Conservation (phyloP, 192 early-diverging fungal genomes). For the Entrophospora sp. region DNA sequence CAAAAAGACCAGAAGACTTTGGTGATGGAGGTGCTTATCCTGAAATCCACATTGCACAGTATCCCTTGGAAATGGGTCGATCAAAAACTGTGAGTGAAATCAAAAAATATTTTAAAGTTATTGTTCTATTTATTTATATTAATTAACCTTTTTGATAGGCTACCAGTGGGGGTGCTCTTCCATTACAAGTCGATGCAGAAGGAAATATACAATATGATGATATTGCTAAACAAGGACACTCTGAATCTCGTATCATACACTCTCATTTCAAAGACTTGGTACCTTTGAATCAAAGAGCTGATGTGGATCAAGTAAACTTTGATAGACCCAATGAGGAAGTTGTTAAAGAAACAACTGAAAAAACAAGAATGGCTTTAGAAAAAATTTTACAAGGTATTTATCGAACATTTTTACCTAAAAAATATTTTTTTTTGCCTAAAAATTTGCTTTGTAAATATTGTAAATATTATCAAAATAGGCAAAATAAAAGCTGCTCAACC, state of each 20-base stretch:
- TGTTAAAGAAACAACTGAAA: slow-evolving; percentile 74
- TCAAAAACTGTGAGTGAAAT: slow-evolving; percentile 40
- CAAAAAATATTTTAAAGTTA: slow-evolving; percentile 8
- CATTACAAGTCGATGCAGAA: slow-evolving; percentile 81
- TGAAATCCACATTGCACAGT: slow-evolving; percentile 86
- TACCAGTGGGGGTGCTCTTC: slow-evolving; percentile 53
- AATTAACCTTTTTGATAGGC: slow-evolving; percentile 23
- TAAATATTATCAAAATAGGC: slow-evolving; percentile 27
- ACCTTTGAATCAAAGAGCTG: slow-evolving; percentile 57
- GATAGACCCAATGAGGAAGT: slow-evolving; percentile 71
- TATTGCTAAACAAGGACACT: slow-evolving; percentile 71
- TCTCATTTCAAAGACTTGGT: slow-evolving; percentile 75
- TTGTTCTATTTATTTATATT: slow-evolving; percentile 9
- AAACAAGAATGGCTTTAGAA: slow-evolving; percentile 82
- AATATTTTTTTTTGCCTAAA: too few species aligned
- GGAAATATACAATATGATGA: slow-evolving; percentile 88
- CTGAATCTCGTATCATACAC: slow-evolving; percentile 66
- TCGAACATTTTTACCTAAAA: slow-evolving; percentile 6
- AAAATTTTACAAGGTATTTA: slow-evolving; percentile 63
- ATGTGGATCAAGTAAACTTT: slow-evolving; percentile 60
- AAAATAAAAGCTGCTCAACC: slow-evolving; percentile 58
- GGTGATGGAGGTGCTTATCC: slow-evolving; percentile 97
- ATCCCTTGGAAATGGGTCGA: slow-evolving; percentile 91
- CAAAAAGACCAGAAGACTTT: slow-evolving; percentile 76
- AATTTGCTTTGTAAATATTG: too few species aligned